A percentile compares a stretch with the other conserved stretches of the same genome.
These are phyloP conservation scores for Cyclostephanos tholiformis DNA, from an alignment of 108 stramenopile genomes.

Conservation along the genomic window DNA sequence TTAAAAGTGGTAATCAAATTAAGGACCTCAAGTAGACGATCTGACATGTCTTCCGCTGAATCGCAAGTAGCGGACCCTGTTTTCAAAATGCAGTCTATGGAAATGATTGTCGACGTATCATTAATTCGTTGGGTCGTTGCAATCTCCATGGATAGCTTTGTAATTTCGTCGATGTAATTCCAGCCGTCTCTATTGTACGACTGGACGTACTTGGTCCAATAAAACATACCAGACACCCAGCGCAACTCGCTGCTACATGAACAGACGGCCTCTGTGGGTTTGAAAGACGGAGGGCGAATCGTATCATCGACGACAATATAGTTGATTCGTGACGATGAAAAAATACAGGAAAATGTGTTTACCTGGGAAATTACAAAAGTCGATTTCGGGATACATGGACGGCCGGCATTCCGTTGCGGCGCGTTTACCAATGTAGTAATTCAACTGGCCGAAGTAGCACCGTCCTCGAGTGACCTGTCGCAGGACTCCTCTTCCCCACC, in stretches of 20 bases:
- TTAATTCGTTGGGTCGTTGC: neutral
- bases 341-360: neutral
- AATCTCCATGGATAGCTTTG: neutral
- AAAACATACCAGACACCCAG: slow-evolving; percentile 41
- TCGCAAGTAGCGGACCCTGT: slow-evolving; percentile 33
- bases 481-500: slow-evolving; percentile 43
- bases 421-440: slow-evolving; percentile 37
- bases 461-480: slow-evolving; percentile 30
- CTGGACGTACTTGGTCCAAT: slow-evolving; percentile 37
- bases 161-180: slow-evolving; percentile 25
- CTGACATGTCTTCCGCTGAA: slow-evolving; percentile 12
- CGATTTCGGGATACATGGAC: slow-evolving; percentile 29
- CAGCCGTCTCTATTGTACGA: slow-evolving; percentile 15
- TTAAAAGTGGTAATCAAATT: slow-evolving; percentile 9
- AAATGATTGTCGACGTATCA: slow-evolving; percentile 5
- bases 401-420: slow-evolving; percentile 22
- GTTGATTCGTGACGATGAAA: neutral
- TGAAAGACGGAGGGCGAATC: neutral
- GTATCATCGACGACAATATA: too few relatives aligned
- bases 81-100: slow-evolving; percentile 38
- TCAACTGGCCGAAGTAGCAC: slow-evolving; percentile 36
- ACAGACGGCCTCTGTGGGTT: slow-evolving; percentile 24
- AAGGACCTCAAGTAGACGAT: slow-evolving; percentile 15
- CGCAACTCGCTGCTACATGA: slow-evolving; percentile 21
- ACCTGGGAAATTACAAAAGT: slow-evolving; percentile 27